A percentile compares a stretch with the other conserved stretches of the same genome.
phyloP scores from a whole-genome alignment of 1,284 basidiomycete species.

The Pseudozyma hubeiensis region DNA sequence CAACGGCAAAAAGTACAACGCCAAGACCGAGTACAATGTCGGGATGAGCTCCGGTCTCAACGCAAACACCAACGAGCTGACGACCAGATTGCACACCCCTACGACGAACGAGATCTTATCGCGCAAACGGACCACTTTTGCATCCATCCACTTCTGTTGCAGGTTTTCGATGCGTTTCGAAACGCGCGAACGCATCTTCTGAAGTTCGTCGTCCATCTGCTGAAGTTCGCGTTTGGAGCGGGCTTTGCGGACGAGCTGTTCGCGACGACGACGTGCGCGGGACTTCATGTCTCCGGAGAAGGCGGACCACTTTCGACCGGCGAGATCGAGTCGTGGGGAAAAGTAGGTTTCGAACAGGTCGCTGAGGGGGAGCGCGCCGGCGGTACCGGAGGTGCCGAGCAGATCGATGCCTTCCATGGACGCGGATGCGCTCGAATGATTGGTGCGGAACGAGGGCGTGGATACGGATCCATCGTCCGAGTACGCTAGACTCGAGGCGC shows the following conservation, averaged over 20 bases:
- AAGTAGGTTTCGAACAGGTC: conserved; percentile 80
- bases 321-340: conserved; percentile 87
- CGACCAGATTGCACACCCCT: conserved; percentile 75
- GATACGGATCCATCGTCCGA: conserved; percentile 34
- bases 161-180: conserved; percentile 79
- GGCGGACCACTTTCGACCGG: conserved; percentile 86
- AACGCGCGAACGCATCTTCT: conserved; percentile 81
- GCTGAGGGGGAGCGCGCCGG: conserved; percentile 23
- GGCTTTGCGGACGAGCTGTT: conserved; percentile 77
- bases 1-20: conserved; percentile 80
- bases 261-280: conserved; percentile 72
- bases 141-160: conserved; percentile 82
- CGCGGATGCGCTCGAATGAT: conserved; percentile 32
- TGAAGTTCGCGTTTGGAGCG: conserved; percentile 71
- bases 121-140: conserved; percentile 81
- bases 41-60: conserved; percentile 81
- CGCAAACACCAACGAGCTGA: conserved; percentile 79
- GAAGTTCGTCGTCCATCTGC: conserved; percentile 85
- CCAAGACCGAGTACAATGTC: conserved; percentile 80
- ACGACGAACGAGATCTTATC: conserved; percentile 81
- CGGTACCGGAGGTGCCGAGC: conserved; percentile 18
- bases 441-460: conserved; percentile 14
- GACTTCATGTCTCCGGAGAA: conserved; percentile 84
- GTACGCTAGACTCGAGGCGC: conserved; percentile 36
- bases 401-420: conserved; percentile 47